Conservation (phyloP, 352 stramenopile genomes). For the Phytophthora constricta region DNA sequence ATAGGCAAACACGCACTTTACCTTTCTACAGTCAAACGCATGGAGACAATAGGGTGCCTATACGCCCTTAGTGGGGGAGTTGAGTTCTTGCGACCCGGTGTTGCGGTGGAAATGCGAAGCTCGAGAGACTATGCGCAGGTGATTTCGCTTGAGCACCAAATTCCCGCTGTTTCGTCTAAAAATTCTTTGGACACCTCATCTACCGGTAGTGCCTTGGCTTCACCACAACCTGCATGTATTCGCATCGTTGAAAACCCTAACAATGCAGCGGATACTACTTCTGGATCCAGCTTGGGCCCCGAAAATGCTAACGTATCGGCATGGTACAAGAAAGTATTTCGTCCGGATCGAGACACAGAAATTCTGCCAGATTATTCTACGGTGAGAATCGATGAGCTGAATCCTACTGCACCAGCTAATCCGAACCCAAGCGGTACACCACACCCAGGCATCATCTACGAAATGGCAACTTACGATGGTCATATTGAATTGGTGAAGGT, state of each 20-base stretch:
- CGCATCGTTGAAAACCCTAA: slow-evolving; percentile 8
- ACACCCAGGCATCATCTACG: slow-evolving; percentile 19
- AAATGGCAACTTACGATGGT: not conserved
- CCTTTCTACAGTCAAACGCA: slow-evolving; percentile 9
- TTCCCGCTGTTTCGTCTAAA: not conserved
- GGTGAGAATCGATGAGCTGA: slow-evolving; percentile 37
- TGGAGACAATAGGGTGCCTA: slow-evolving; percentile 42
- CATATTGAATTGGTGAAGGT: slow-evolving; percentile 1
- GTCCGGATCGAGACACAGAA: slow-evolving; percentile 1
- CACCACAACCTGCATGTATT: slow-evolving; percentile 19
- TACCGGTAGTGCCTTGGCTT: not conserved
- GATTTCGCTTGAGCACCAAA: slow-evolving; percentile 31
- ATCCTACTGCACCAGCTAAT: slow-evolving; percentile 13
- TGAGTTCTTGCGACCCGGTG: slow-evolving; percentile 48
- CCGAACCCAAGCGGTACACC: not conserved
- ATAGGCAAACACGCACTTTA: slow-evolving; percentile 36
- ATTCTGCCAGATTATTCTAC: slow-evolving; percentile 11
- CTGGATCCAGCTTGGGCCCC: not conserved
- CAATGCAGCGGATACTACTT: not conserved
- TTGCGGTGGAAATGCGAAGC: slow-evolving; percentile 35
- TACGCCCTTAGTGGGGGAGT: slow-evolving; percentile 43
- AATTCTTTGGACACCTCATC: slow-evolving; percentile 9
- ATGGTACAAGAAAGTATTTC: slow-evolving; percentile 37
- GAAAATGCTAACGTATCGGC: not conserved
- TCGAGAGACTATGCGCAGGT: slow-evolving; percentile 42